Percentiles rank a stretch among this genome's conserved stretches.
phyloP scores from a whole-genome alignment of 139 green algal species.

The Chlorella sp. region DNA sequence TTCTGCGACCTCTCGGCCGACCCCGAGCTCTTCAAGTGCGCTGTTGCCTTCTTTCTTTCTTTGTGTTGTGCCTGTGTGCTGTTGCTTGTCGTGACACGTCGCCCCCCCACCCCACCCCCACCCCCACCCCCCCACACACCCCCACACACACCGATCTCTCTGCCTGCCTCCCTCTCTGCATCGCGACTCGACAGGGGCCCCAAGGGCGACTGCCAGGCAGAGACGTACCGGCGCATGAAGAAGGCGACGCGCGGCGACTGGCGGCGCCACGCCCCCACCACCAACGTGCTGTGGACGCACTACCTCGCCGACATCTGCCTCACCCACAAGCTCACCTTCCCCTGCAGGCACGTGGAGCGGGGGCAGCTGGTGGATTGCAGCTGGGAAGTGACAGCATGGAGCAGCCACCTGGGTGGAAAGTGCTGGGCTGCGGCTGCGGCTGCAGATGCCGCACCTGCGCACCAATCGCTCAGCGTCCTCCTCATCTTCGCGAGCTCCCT shows the following conservation, averaged over 20 bases:
- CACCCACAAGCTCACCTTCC: slow-evolving; percentile 61
- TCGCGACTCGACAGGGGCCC: no score
- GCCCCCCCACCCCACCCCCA: no score
- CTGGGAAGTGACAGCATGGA: not conserved
- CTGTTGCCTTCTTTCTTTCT: not conserved
- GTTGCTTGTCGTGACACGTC: no score
- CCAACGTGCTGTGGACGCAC: slow-evolving; percentile 93
- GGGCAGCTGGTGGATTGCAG: not conserved
- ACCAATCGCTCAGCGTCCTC: not conserved
- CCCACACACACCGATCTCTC: no score
- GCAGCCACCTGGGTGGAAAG: no score
- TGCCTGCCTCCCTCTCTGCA: no score
- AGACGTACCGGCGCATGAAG: slow-evolving; percentile 90
- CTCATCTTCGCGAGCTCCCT: not conserved
- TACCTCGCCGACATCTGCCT: slow-evolving; percentile 90
- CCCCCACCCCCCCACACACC: no score
- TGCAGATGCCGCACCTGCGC: no score
- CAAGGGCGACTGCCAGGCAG: no score
- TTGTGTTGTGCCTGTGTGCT: no score
- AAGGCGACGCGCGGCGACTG: slow-evolving; percentile 71
- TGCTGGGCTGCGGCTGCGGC: slow-evolving; percentile 5
- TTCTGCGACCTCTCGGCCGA: slow-evolving; percentile 82
- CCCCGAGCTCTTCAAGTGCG: slow-evolving; percentile 87
- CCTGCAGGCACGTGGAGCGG: not conserved
- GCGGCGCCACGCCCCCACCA: slow-evolving; percentile 62